Base-by-base conservation (phyloP, 129 eudicot species). In the Heracleum sosnowskyi region DNA sequence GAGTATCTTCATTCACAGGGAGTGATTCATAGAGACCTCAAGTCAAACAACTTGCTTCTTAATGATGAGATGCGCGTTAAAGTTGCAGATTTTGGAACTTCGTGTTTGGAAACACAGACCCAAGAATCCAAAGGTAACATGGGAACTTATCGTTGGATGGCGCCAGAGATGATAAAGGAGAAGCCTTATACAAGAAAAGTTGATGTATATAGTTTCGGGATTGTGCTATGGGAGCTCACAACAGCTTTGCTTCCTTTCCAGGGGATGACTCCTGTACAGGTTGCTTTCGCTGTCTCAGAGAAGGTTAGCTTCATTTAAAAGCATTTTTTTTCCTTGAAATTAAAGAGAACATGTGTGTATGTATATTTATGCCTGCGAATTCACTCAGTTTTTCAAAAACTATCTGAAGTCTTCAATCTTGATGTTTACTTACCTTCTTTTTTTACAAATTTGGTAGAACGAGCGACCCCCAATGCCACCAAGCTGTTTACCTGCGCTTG, bases 401-500 rank as follows among this genome's bases (percentile, higher is more conserved):
- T 2, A 1, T n/a, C n/a, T n/a, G 11, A 29, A 29, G 18, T 49
- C 7, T 49, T 49, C 8, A 33, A 75, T 44, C 40, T 63, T 37
- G 37, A 76, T 75, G 79, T 57, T 77, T 57, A 26, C 10, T 73
- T 62, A 0, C 64, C 69, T 35, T 22, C 75, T 76, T 45, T 15
- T 7, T 47, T 51, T 76, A 45, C 17, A 16, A 11, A 73, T 33
- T 76, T 62, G 66, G 39, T 89, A 91, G 98, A 88, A 91, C 57
- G 97, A 92, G 76, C 80, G 97, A 33, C 98, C 98, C 28, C 98
- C 98, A 3, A 83, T 95, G 62, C 92, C 98, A 29, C 92, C 91
- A 46, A 95, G 98, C 53, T 95, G 98, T 84, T 97, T 91, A 69
- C 92, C 97, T 0, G 98, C 91, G 28, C 89, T 95, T 53, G 98